These are phyloP conservation scores for Colletotrichum falcatum DNA, from an alignment of 2,329 filamentous ascomycete genomes.

Conservation along the genomic window DNA sequence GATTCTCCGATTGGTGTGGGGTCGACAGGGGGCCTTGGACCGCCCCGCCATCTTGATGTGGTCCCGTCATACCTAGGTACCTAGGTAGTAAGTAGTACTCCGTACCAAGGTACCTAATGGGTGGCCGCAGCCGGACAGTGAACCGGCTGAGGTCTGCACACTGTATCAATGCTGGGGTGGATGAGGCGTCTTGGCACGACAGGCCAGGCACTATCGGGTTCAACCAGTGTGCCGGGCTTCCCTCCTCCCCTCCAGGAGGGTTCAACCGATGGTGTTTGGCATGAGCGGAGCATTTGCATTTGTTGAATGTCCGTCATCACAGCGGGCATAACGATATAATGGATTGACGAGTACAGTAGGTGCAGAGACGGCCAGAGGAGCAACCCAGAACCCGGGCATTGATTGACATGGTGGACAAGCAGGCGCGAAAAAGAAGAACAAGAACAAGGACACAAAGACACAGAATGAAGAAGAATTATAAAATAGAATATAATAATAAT, in stretches of 20 bases:
- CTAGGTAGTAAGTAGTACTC: too few relatives aligned
- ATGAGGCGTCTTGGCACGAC: too few relatives aligned
- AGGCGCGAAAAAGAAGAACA: neutral
- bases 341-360: neutral
- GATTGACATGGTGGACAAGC: neutral
- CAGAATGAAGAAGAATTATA: too few relatives aligned
- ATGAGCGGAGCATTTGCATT: conserved; percentile 3
- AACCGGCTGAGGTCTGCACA: neutral
- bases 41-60: conserved; percentile 11
- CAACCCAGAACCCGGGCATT: neutral
- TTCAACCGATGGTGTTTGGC: neutral
- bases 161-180: neutral
- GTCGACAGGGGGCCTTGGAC: conserved; percentile 18
- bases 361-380: conserved; percentile 17
- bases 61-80: neutral
- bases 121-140: conserved; percentile 35
- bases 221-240: conserved; percentile 4
- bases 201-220: neutral
- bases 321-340: neutral
- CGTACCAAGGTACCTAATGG: too few relatives aligned
- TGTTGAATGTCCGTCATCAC: neutral
- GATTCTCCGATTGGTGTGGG: conserved; percentile 15
- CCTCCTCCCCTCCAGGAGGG: neutral
- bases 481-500: too few relatives aligned
- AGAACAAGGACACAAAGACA: too few relatives aligned